phyloP scores from a whole-genome alignment of 495 filamentous ascomycete species.

The Penicillium soppii region DNA sequence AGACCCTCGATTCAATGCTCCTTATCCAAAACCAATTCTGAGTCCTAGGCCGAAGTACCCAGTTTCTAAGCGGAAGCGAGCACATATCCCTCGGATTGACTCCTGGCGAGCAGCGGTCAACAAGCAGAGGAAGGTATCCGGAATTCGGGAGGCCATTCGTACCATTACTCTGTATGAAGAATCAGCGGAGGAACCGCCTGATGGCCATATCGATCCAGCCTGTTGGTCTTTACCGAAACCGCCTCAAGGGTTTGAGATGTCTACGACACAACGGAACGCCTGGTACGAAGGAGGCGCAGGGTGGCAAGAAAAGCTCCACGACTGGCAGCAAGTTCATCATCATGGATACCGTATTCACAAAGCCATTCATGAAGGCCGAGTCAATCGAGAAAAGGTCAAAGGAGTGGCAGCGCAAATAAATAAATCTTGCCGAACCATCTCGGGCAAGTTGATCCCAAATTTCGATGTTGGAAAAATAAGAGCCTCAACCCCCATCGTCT shows the following conservation, averaged over 20 bases:
- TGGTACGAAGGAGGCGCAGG: conserved; percentile 45
- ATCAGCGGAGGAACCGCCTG: conserved; percentile 42
- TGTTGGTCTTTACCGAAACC: conserved; percentile 45
- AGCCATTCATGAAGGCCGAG: conserved; percentile 33
- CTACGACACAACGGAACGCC: conserved; percentile 32
- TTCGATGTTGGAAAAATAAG: background rate
- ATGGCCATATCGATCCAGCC: conserved; percentile 39
- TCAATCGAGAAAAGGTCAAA: conserved; percentile 33
- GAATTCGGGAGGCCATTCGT: conserved; percentile 25
- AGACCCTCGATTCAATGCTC: conserved; percentile 37
- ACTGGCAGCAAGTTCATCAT: conserved; percentile 39
- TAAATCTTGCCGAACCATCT: conserved; percentile 18
- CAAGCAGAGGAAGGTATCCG: conserved; percentile 26
- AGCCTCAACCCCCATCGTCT: background rate
- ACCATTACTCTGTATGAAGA: conserved; percentile 32
- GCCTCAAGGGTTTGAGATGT: conserved; percentile 40
- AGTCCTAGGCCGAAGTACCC: conserved; percentile 30
- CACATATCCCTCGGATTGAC: conserved; percentile 31
- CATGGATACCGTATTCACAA: conserved; percentile 39
- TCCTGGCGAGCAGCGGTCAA: conserved; percentile 45
- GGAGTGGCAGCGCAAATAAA: conserved; percentile 25
- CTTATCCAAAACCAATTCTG: conserved; percentile 25
- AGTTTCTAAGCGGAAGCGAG: conserved; percentile 9
- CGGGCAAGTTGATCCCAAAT: conserved; percentile 13
- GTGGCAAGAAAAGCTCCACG: conserved; percentile 43